phyloP scores from a whole-genome alignment of 306 rosid genomes.

The Gynostemma pentaphyllum region DNA sequence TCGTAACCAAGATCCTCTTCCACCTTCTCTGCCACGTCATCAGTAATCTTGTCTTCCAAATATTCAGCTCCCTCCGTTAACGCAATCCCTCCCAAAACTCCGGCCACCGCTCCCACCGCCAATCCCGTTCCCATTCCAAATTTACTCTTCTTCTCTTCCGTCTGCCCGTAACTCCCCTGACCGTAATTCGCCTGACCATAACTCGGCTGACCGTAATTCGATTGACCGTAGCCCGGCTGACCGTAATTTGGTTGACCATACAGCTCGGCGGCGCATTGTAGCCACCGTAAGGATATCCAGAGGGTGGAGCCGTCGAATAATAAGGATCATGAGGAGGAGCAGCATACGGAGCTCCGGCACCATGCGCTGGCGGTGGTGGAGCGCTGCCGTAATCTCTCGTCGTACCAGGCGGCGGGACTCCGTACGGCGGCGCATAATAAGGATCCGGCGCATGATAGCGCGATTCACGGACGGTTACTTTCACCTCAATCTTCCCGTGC shows the following conservation, averaged over 20 bases:
- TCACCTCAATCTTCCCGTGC: slow-evolving; percentile 57
- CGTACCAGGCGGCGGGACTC: slow-evolving; percentile 35
- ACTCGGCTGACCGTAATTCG: slow-evolving; percentile 6
- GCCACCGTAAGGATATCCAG: slow-evolving; percentile 23
- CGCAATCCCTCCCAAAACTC: slow-evolving; percentile 61
- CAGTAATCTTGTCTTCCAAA: slow-evolving; percentile 53
- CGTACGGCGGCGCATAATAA: slow-evolving; percentile 42
- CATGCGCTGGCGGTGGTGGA: slow-evolving; percentile 17
- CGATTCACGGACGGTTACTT: slow-evolving; percentile 28
- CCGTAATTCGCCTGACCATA: slow-evolving; percentile 33
- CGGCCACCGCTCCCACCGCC: slow-evolving; percentile 84
- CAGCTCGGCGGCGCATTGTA: slow-evolving; percentile 17
- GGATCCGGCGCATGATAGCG: slow-evolving; percentile 32
- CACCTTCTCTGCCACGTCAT: slow-evolving; percentile 45
- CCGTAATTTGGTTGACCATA: slow-evolving; percentile 34
- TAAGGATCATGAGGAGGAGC: slow-evolving; percentile 27
- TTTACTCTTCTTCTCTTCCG: slow-evolving; percentile 51
- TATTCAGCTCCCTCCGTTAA: slow-evolving; percentile 48
- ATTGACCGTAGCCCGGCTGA: slow-evolving; percentile 16
- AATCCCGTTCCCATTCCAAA: slow-evolving; percentile 89
- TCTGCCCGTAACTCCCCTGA: slow-evolving; percentile 26
- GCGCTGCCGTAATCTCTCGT: slow-evolving; percentile 23
- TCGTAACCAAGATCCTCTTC: slow-evolving; percentile 42
- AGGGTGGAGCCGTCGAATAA: slow-evolving; percentile 22
- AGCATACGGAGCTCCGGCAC: slow-evolving; percentile 7